phyloP scores from a whole-genome alignment of 169 alveolate species.

The Toxoplasma gondii region DNA sequence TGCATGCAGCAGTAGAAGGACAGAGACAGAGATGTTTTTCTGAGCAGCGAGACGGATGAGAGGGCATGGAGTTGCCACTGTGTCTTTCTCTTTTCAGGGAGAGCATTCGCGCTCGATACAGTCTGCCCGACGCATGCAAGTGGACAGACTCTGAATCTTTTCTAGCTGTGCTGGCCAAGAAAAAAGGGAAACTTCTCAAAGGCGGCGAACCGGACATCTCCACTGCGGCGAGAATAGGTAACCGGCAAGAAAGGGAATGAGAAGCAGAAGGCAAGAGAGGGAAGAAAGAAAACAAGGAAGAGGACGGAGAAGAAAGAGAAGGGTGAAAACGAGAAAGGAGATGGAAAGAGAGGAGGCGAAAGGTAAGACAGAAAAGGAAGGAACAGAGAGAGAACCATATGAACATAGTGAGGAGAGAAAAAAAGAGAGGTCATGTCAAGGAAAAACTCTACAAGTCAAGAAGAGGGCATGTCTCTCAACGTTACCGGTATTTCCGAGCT shows the following conservation, averaged over 20 bases:
- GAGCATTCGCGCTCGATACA: slow-evolving; percentile 68
- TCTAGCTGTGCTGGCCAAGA: slow-evolving; percentile 84
- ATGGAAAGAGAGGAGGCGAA: not conserved
- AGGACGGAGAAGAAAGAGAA: not conserved
- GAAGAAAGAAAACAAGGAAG: no score
- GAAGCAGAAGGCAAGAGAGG: no score
- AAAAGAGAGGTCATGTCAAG: not conserved
- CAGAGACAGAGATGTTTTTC: no score
- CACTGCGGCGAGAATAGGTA: slow-evolving; percentile 85
- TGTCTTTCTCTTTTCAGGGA: slow-evolving; percentile 45
- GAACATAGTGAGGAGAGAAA: not conserved
- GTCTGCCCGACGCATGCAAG: slow-evolving; percentile 61
- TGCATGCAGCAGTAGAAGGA: no score
- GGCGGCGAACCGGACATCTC: slow-evolving; percentile 94
- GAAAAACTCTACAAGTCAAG: not conserved
- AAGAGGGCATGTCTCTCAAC: not conserved
- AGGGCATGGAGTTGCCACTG: no score
- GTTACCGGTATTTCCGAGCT: not conserved
- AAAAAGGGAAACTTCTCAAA: slow-evolving; percentile 87
- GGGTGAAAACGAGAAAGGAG: not conserved
- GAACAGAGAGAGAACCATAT: no score
- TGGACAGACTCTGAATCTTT: slow-evolving; percentile 90
- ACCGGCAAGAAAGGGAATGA: not conserved
- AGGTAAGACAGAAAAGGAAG: no score
- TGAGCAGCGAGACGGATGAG: no score